phyloP scores from a whole-genome alignment of 2,329 filamentous ascomycete species.

The Penicillium sp. region DNA sequence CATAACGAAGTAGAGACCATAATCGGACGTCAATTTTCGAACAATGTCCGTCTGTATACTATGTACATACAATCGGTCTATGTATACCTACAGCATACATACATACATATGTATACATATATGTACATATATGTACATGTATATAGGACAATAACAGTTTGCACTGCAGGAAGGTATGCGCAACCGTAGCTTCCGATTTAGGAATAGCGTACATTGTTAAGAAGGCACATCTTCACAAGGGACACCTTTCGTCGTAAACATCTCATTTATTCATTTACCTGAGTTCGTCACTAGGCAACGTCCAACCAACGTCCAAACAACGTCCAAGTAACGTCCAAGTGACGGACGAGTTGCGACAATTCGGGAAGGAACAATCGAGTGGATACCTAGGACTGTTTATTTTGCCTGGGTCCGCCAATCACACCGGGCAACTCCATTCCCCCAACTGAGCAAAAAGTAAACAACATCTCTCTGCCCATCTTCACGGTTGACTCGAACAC shows the following conservation, averaged over 20 bases:
- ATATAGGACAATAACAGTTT: neutral
- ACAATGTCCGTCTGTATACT: too few species aligned
- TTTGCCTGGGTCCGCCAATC: conserved; percentile 18
- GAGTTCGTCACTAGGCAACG: neutral
- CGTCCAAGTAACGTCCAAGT: neutral
- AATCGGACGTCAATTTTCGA: too few species aligned
- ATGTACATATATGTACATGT: too few species aligned
- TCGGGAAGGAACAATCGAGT: conserved; percentile 2
- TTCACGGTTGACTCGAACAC: neutral
- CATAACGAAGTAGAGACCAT: too few species aligned
- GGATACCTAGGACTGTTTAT: conserved; percentile 16
- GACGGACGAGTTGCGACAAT: neutral
- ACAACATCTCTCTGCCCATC: conserved; percentile 15
- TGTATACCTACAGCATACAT: too few species aligned
- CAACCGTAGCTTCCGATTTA: neutral
- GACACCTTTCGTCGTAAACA: neutral
- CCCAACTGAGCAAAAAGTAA: conserved; percentile 23
- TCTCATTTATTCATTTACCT: neutral
- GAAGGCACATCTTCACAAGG: conserved; percentile 4
- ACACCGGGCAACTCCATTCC: conserved; percentile 11
- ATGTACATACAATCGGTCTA: too few species aligned
- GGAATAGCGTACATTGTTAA: conserved; percentile 4
- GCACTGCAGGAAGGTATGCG: neutral
- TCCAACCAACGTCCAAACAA: neutral
- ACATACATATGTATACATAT: too few species aligned